Evolutionary conservation across 1,284 basidiomycete species (phyloP).

Genomic region (Sporisorium iseilematis-ciliati): DNA sequence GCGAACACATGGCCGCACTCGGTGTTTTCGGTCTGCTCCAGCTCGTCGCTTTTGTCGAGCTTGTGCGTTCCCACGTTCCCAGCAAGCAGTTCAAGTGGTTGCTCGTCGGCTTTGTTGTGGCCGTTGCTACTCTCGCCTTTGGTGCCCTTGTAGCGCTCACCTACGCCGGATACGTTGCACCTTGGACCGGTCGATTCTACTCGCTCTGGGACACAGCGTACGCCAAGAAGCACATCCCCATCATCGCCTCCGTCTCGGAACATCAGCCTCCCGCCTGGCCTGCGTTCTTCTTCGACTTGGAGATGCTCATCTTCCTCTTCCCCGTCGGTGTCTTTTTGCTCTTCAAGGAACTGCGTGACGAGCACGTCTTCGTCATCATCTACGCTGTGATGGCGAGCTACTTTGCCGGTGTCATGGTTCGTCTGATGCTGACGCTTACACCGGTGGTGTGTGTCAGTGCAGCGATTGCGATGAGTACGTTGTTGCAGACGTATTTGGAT

Average conservation of each 20-base stretch:
- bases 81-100: constrained; percentile 92
- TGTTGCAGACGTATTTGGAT: constrained; percentile 90
- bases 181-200: constrained; percentile 99
- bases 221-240: constrained; percentile 95
- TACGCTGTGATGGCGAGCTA: constrained; percentile 96
- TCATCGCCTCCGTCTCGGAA: constrained; percentile 99
- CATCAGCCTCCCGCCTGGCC: constrained; percentile 99
- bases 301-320: constrained; percentile 97
- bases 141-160: constrained; percentile 76
- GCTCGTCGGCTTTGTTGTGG: constrained; percentile 73
- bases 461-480: constrained; percentile 88
- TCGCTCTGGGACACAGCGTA: constrained; percentile 99
- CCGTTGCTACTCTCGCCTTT: constrained; percentile 78
- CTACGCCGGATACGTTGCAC: constrained; percentile 94
- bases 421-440: constrained; percentile 90
- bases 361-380: constrained; percentile 98
- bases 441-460: constrained; percentile 91
- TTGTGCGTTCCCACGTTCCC: constrained; percentile 88
- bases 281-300: constrained; percentile 98
- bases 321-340: constrained; percentile 94
- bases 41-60: constrained; percentile 92
- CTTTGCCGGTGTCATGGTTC: constrained; percentile 99
- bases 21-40: constrained; percentile 97
- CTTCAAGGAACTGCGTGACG: constrained; percentile 93
- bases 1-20: constrained; percentile 98